phyloP scores from a whole-genome alignment of 108 stramenopile genomes.

The Pseudonitzschia pungens region DNA sequence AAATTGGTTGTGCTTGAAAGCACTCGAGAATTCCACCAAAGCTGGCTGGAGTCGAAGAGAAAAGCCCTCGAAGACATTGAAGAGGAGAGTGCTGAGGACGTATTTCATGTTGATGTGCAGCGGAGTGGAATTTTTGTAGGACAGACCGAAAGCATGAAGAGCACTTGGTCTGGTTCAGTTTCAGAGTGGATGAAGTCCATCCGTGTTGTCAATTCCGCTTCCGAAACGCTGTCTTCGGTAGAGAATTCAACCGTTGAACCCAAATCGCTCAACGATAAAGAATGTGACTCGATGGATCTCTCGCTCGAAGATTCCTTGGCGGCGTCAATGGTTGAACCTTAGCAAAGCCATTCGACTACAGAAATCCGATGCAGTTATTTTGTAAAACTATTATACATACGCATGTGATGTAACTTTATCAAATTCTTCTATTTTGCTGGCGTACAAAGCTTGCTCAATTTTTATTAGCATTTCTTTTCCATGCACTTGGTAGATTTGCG shows the following conservation, averaged over 20 bases:
- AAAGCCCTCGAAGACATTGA: constrained; percentile 28
- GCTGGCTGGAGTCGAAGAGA: constrained; percentile 23
- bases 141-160: constrained; percentile 18
- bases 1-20: not conserved
- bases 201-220: constrained; percentile 34
- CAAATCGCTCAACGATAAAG: not conserved
- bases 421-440: constrained; percentile 19
- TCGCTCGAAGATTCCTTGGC: constrained; percentile 36
- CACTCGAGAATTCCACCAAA: constrained; percentile 14
- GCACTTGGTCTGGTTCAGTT: constrained; percentile 19
- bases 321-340: constrained; percentile 25
- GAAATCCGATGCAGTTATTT: not conserved
- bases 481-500: constrained; percentile 28
- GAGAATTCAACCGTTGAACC: constrained; percentile 25
- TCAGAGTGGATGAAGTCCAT: constrained; percentile 52
- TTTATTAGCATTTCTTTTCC: constrained; percentile 38
- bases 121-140: not conserved
- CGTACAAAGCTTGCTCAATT: not conserved
- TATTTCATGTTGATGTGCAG: constrained; percentile 36
- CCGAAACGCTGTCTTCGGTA: constrained; percentile 16
- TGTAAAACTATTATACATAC: too few species aligned
- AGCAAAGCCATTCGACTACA: not conserved
- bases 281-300: constrained; percentile 10
- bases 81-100: constrained; percentile 20
- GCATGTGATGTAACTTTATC: not conserved